Evolutionary conservation across 345 rosid species (phyloP).

Genomic region (Clausena lansium): DNA sequence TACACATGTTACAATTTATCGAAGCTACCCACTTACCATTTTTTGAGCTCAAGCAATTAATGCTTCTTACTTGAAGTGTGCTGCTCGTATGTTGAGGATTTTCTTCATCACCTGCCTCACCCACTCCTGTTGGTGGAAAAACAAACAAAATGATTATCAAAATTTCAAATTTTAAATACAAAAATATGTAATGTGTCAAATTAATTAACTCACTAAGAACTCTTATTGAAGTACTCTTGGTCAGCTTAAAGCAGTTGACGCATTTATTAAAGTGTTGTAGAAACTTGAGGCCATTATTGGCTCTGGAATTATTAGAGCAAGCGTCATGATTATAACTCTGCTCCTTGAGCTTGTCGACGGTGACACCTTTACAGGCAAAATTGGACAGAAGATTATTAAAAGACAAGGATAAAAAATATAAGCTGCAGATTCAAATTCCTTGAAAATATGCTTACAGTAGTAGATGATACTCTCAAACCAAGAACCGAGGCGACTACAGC

Average conservation of each 20-base stretch:
- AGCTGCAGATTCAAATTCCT: too few relatives aligned
- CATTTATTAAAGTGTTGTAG: background rate
- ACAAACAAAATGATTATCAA: background rate
- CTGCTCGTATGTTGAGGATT: background rate
- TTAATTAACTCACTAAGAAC: background rate
- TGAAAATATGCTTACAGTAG: background rate
- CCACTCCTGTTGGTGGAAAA: background rate
- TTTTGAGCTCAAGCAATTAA: too few relatives aligned
- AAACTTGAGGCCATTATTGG: background rate
- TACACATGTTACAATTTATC: too few relatives aligned
- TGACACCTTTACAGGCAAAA: constrained; percentile 1
- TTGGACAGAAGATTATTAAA: background rate
- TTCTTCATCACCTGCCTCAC: background rate
- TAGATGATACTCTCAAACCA: constrained; percentile 15
- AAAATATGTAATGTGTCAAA: too few relatives aligned
- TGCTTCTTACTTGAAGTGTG: too few relatives aligned
- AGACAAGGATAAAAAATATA: too few relatives aligned
- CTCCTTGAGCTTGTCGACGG: background rate
- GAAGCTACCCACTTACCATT: too few relatives aligned
- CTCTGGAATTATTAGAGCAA: background rate
- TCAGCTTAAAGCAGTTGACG: background rate
- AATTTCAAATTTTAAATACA: too few relatives aligned
- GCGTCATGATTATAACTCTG: background rate
- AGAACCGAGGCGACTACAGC: constrained; percentile 4
- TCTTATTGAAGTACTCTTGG: background rate